A percentile compares a stretch with the other conserved stretches of the same genome.
phyloP scores from a whole-genome alignment of 306 rosid genomes.

The Lathyrus aphaca region DNA sequence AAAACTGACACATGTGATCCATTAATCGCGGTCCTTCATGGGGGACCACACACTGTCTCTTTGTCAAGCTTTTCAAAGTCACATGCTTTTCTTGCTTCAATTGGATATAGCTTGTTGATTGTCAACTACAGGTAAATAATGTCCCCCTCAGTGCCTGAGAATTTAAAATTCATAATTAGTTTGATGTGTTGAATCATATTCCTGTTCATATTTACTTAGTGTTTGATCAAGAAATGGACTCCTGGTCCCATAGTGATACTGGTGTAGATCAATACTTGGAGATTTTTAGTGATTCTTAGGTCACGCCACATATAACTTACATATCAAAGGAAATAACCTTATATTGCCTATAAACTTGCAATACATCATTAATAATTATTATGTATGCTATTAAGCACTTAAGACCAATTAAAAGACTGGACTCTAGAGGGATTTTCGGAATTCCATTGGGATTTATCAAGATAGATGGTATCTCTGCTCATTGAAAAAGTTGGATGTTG shows the following conservation, averaged over 20 bases:
- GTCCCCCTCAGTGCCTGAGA: slow-evolving; percentile 17
- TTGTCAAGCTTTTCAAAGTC: slow-evolving; percentile 79
- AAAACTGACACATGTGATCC: slow-evolving; percentile 64
- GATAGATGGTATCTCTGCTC: slow-evolving; percentile 10
- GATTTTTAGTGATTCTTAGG: slow-evolving; percentile 22
- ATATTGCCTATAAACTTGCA: neutral
- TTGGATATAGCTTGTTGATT: slow-evolving; percentile 77
- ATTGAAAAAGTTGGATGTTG: slow-evolving; percentile 1
- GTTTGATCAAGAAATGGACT: slow-evolving; percentile 30
- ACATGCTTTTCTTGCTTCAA: slow-evolving; percentile 74
- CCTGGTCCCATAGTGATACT: slow-evolving; percentile 3
- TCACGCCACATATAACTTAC: neutral
- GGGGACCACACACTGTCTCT: slow-evolving; percentile 79
- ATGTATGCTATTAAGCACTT: slow-evolving; percentile 1
- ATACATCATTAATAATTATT: slow-evolving; percentile 2
- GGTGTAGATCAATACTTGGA: slow-evolving; percentile 2
- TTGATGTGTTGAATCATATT: slow-evolving; percentile 23
- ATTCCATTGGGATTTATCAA: neutral
- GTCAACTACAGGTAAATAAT: slow-evolving; percentile 81
- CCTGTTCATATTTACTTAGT: slow-evolving; percentile 7
- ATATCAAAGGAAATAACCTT: slow-evolving; percentile 2
- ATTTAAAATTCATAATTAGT: slow-evolving; percentile 8
- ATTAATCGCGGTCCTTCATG: slow-evolving; percentile 79
- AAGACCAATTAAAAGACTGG: neutral
- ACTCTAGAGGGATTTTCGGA: neutral